Conservation (phyloP, 306 rosid species). For the Pterocarpus santalinus region DNA sequence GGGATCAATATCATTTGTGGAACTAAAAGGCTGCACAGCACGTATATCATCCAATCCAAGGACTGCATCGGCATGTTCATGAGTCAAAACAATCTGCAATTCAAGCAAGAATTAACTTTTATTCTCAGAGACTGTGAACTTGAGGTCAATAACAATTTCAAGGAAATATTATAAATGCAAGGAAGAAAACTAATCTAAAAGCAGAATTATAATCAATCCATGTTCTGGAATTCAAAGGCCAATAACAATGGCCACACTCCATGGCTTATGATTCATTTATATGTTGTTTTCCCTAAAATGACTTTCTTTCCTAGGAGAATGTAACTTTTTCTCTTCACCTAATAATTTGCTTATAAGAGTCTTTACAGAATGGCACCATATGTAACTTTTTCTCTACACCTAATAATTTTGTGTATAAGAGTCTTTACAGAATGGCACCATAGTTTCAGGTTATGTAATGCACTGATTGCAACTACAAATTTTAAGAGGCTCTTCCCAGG, state of each 20-base stretch:
- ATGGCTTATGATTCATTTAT: not conserved
- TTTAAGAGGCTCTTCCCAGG: too few relatives aligned
- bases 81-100: slow-evolving; percentile 94
- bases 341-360: too few relatives aligned
- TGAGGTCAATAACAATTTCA: slow-evolving; percentile 5
- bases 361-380: too few relatives aligned
- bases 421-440: too few relatives aligned
- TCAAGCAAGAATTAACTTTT: slow-evolving; percentile 33
- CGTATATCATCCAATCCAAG: slow-evolving; percentile 99
- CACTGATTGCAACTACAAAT: too few relatives aligned
- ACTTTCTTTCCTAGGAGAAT: too few relatives aligned
- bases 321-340: too few relatives aligned
- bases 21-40: slow-evolving; percentile 83
- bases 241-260: slow-evolving; percentile 22
- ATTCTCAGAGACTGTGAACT: slow-evolving; percentile 29
- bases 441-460: too few relatives aligned
- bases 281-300: too few relatives aligned
- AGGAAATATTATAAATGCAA: slow-evolving; percentile 32
- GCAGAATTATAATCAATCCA: not conserved
- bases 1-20: slow-evolving; percentile 89
- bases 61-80: slow-evolving; percentile 99
- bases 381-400: too few relatives aligned
- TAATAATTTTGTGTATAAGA: too few relatives aligned
- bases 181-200: slow-evolving; percentile 28
- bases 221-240: slow-evolving; percentile 22